phyloP scores from a whole-genome alignment of 768 basidiomycete genomes.

The Mycena indigotica region DNA sequence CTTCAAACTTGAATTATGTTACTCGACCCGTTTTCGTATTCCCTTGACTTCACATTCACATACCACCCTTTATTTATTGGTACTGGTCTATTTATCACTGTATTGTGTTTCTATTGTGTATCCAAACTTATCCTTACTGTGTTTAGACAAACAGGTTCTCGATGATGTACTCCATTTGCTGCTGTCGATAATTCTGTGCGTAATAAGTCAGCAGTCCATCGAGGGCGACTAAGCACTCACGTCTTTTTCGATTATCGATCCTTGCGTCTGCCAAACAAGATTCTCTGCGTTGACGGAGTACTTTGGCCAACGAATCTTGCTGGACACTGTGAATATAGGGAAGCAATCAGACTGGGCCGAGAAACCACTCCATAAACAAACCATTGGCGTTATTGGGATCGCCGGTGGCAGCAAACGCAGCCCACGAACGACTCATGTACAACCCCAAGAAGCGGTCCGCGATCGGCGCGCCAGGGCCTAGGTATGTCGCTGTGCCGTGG shows the following conservation, averaged over 20 bases:
- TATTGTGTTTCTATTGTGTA: no score
- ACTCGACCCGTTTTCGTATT: no score
- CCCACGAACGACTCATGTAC: slow-evolving; percentile 4
- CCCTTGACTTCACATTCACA: no score
- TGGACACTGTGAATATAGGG: background rate
- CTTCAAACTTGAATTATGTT: no score
- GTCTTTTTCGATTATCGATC: background rate
- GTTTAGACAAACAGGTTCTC: background rate
- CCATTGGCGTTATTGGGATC: slow-evolving; percentile 1
- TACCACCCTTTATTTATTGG: no score
- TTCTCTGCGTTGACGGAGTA: background rate
- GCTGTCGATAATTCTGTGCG: background rate
- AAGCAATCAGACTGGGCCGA: no score
- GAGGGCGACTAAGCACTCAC: background rate
- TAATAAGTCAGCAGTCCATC: background rate
- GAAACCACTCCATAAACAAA: no score
- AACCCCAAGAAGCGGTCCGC: background rate
- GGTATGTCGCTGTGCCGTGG: background rate
- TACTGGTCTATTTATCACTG: no score
- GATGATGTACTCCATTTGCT: background rate
- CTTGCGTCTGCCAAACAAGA: background rate
- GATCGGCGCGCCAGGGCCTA: background rate
- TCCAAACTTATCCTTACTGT: no score
- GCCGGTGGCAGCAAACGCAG: background rate
- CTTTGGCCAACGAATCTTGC: background rate